Conservation (phyloP, 164 flowering plant species). For the Stephania japonica region DNA sequence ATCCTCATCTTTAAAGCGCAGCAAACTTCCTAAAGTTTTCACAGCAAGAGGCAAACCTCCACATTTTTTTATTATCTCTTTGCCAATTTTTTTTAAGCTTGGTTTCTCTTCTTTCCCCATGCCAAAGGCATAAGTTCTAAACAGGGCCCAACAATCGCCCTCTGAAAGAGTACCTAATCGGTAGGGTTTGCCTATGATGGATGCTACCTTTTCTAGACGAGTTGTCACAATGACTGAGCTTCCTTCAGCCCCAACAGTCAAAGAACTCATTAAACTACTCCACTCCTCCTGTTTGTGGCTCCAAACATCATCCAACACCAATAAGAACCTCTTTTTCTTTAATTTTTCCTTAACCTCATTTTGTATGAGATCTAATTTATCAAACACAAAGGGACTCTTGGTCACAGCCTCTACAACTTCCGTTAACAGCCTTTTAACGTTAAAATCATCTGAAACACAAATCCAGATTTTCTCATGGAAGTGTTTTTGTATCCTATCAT, state of each 20-base stretch:
- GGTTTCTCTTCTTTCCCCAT: neutral
- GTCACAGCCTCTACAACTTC: neutral
- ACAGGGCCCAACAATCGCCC: neutral
- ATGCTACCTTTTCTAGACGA: neutral
- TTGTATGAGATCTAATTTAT: neutral
- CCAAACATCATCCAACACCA: neutral
- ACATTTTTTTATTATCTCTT: neutral
- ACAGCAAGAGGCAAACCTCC: slow-evolving; percentile 2
- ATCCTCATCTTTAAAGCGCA: neutral
- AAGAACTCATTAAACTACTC: neutral
- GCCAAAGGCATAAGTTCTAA: neutral
- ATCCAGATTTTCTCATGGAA: neutral
- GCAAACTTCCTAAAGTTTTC: neutral
- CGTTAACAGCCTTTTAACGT: neutral
- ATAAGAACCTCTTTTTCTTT: neutral
- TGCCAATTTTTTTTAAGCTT: neutral
- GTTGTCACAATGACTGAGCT: slow-evolving; percentile 5
- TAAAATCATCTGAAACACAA: neutral
- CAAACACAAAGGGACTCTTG: neutral
- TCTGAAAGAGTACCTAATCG: neutral
- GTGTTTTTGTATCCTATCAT: neutral
- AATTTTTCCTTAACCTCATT: neutral
- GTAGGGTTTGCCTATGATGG: neutral
- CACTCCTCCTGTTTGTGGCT: neutral
- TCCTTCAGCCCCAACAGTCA: neutral